Base-by-base conservation (phyloP, 495 filamentous ascomycete species). In the Apiosordaria backusii region DNA sequence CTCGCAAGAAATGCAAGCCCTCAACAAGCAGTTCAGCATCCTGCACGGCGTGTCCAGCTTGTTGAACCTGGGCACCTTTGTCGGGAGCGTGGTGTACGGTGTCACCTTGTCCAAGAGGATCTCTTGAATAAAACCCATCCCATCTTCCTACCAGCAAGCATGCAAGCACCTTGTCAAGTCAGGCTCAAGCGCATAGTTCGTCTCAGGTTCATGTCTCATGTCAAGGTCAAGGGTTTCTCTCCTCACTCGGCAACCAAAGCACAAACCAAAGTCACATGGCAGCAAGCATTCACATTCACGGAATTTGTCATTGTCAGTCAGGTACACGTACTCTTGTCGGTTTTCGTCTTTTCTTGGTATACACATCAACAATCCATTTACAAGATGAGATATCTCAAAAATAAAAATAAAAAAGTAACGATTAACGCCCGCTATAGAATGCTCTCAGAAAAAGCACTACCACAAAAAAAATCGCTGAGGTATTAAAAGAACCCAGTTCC, bases 11-110 rank as follows among this genome's bases (percentile, higher is more conserved):
- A 97, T 97, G 93, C 67, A 82, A 66, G 81, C 81, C 25, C 75
- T 98, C 73, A 97, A 97, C 80, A 90, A 86, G 80, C 81, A 79
- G 71, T 98, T 98, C 79, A 84, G 83, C 4, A 83, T 81, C 54
- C 78, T 97, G 60, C 94, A 98, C 79, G 91, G 94, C 22, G 71
- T 87, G 19, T 93, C 90, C 23, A 87, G 89, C 59, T 70, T 93
- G 68, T 69, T 94, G 54, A 97, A 96, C 74, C 65, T 97, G 68
- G 80, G 82, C 23, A 86, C 85, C 16, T 78, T 95, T 57, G 65
- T 89, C 60, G 85, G 84, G 2, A 88, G 88, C 19, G 71, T 91
- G 3, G 87, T 76, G 71, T 97, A 97, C 79, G 93, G 92, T 10
- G 70, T 88, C 60, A 80, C 86, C 29, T 76, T 97, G 52, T 84